A percentile compares a stretch with the other conserved stretches of the same genome.
These are phyloP conservation scores for Phytophthora hybrid DNA, from an alignment of 352 stramenopile genomes.

Conservation along the genomic window DNA sequence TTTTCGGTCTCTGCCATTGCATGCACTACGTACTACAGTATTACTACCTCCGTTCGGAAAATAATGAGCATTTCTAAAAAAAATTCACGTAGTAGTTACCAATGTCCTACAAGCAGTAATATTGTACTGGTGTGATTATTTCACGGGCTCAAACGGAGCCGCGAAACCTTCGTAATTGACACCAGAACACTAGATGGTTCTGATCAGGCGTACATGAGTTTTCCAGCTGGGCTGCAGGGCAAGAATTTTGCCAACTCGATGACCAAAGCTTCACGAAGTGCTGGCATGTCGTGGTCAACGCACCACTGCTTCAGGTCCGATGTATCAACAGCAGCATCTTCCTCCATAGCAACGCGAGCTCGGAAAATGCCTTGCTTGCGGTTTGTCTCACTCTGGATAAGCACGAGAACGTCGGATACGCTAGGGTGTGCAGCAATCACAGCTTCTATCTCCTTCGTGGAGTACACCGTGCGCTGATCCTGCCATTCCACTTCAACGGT, in stretches of 20 bases:
- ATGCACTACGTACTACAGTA: too few relatives aligned
- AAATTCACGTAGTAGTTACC: too few relatives aligned
- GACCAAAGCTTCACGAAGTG: slow-evolving; percentile 41
- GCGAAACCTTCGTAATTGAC: neutral
- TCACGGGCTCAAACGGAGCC: too few relatives aligned
- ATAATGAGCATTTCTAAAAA: too few relatives aligned
- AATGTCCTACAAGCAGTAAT: too few relatives aligned
- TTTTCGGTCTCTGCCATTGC: too few relatives aligned
- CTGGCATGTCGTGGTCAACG: slow-evolving; percentile 42
- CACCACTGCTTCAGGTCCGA: slow-evolving; percentile 54
- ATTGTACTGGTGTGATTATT: too few relatives aligned
- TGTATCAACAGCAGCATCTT: slow-evolving; percentile 27
- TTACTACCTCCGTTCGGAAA: too few relatives aligned
- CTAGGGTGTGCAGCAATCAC: slow-evolving; percentile 44
- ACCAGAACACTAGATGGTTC: neutral
- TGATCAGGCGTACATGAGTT: slow-evolving; percentile 81
- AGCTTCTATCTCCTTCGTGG: slow-evolving; percentile 53
- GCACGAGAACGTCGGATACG: slow-evolving; percentile 64
- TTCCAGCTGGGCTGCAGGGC: slow-evolving; percentile 84
- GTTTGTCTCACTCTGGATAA: slow-evolving; percentile 44
- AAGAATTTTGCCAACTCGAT: slow-evolving; percentile 73
- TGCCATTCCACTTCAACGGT: slow-evolving; percentile 43
- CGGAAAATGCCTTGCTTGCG: slow-evolving; percentile 36
- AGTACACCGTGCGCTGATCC: slow-evolving; percentile 35
- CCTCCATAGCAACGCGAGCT: slow-evolving; percentile 47